phyloP scores from a whole-genome alignment of 2,329 filamentous ascomycete species.

The Colletotrichum kahawae region DNA sequence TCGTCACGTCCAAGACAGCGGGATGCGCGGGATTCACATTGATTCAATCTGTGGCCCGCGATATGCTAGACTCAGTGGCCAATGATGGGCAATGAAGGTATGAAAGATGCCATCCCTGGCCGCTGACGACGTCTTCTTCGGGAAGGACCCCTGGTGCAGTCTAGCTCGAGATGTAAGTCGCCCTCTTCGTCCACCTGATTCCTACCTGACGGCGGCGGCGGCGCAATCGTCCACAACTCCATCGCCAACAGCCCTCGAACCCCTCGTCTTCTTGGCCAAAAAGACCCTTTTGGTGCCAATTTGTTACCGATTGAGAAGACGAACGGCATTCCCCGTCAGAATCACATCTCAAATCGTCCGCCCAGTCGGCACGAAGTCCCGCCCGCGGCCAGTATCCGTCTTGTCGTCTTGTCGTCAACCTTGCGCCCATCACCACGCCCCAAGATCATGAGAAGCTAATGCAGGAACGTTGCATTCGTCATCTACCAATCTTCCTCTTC shows the following conservation, averaged over 20 bases:
- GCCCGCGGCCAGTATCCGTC: not conserved
- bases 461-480: not conserved
- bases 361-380: not conserved
- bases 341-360: not conserved
- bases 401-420: not conserved
- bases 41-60: not conserved
- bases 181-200: constrained; percentile 1
- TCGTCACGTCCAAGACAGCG: not conserved
- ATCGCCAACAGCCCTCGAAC: not conserved
- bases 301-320: not conserved
- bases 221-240: not conserved
- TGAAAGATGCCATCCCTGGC: not conserved
- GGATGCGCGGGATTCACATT: not conserved
- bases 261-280: not conserved
- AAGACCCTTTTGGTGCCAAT: not conserved
- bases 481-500: not conserved
- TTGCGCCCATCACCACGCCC: not conserved
- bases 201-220: constrained; percentile 17
- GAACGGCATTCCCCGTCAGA: not conserved
- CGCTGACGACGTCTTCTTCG: not conserved
- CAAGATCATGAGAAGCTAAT: not conserved
- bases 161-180: not conserved
- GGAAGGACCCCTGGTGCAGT: not conserved
- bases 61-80: not conserved
- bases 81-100: not conserved